phyloP scores from a whole-genome alignment of 23 red algal species.

The Gracilariopsis chorda region DNA sequence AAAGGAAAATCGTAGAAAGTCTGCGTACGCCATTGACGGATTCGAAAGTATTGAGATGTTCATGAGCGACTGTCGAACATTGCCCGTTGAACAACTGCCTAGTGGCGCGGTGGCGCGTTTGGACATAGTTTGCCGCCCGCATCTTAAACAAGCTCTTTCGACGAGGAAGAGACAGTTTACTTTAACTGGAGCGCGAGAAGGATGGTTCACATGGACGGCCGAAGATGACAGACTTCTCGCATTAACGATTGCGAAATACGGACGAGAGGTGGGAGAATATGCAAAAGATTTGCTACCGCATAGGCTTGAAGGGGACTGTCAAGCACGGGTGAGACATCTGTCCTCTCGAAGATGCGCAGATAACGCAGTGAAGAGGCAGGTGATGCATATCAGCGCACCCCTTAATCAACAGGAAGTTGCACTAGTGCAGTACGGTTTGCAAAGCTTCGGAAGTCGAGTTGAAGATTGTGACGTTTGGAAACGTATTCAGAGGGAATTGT shows the following conservation, averaged over 20 bases:
- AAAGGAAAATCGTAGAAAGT: not conserved
- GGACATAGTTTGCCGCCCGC: not conserved
- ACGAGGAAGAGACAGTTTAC: conserved; percentile 18
- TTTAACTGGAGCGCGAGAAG: not conserved
- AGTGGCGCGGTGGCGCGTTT: not conserved
- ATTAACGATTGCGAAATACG: conserved; percentile 51
- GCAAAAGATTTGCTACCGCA: conserved; percentile 54
- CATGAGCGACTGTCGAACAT: conserved; percentile 7
- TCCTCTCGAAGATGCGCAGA: conserved; percentile 53
- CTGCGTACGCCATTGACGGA: not conserved
- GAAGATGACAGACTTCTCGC: conserved; percentile 47
- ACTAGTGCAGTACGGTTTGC: conserved; percentile 7
- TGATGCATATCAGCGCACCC: conserved; percentile 22
- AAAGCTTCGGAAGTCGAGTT: not conserved
- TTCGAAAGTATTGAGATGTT: conserved; percentile 12
- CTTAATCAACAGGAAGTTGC: conserved; percentile 18
- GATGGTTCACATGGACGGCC: conserved; percentile 35
- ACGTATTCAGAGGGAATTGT: conserved; percentile 39
- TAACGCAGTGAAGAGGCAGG: conserved; percentile 60
- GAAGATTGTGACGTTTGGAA: conserved; percentile 30
- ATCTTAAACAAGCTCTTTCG: conserved; percentile 12
- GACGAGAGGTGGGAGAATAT: conserved; percentile 25
- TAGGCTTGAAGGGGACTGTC: conserved; percentile 36
- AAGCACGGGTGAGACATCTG: conserved; percentile 28
- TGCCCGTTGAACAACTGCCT: conserved; percentile 4